These are phyloP conservation scores for Emmonsiellopsis sp. DNA, from an alignment of 2,329 filamentous ascomycete species.

Conservation along the genomic window DNA sequence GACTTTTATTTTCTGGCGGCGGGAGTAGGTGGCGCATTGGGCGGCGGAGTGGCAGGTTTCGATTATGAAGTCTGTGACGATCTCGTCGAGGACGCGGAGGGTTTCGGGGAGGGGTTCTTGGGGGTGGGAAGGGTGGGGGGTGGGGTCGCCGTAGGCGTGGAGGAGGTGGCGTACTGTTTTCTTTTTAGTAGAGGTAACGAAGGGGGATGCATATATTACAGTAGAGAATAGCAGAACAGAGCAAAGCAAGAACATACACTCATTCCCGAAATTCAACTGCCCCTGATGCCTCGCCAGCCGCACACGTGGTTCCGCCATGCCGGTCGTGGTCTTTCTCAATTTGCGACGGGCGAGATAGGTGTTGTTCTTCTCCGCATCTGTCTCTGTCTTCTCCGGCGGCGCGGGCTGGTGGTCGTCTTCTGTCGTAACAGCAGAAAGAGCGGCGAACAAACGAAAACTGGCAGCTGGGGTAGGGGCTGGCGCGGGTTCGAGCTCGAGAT, in stretches of 20 bases:
- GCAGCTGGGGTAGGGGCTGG: background rate
- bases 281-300: constrained; percentile 71
- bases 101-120: constrained; percentile 72
- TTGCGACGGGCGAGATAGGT: background rate
- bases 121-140: constrained; percentile 54
- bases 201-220: background rate
- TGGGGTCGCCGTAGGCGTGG: constrained; percentile 37
- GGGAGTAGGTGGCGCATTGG: constrained; percentile 72
- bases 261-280: constrained; percentile 69
- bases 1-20: constrained; percentile 93
- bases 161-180: constrained; percentile 33
- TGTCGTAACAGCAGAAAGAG: no score
- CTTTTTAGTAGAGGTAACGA: background rate
- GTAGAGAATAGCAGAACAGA: background rate
- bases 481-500: background rate
- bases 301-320: constrained; percentile 65
- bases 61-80: constrained; percentile 93
- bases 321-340: background rate
- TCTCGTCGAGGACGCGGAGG: constrained; percentile 81
- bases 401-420: background rate
- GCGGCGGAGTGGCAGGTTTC: constrained; percentile 87
- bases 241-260: constrained; percentile 46
- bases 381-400: background rate
- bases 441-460: background rate
- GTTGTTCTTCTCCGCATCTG: background rate